Evolutionary conservation across 495 filamentous ascomycete species (phyloP), one percentile per base, ranked within the genome.

Genomic region (Tuber microsphaerosporum): DNA sequence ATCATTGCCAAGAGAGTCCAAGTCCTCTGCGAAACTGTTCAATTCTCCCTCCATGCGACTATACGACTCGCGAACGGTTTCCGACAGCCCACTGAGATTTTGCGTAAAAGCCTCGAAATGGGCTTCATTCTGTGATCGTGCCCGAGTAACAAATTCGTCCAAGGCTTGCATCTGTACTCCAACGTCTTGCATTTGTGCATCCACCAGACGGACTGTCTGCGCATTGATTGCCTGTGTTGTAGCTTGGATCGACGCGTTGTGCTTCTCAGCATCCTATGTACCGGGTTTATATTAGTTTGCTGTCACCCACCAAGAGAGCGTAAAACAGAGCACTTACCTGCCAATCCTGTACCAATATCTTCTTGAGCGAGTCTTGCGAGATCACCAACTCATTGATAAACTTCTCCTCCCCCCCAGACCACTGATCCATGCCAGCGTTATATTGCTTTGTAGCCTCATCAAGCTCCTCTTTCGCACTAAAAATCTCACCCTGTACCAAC

Each of bases 191-290:
- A 97, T 91, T 83, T 98, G 96, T 41, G 90, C 91, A 81, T 94
- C 92, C 16, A 97, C 94, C 79, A 97, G 95, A 1, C 90, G 90
- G 31, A 97, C 89, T 0, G 94, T 97, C 84, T 97, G 91, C n/a
- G 92, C 91, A 76, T 98, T 93, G 16, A 98, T 93, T 0, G 93
- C 92, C 73, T 92, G 91, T 1, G 94, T 96, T 0, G 92, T 90
- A 2, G 87, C 87, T 76, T 93, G 91, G 76, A 98, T 93, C 4
- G 92, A 90, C 1, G 84, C 88, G 77, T 92, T 94, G 79, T 93
- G 91, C 77, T 91, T 88, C 76, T 94, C 92, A 41, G 94, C 93
- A 19, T 84, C 82, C 92, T 95, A 70, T 20, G 78, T 34, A 37
- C 31, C 14, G 74, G 7, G 73, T 84, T 81, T 85, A 84, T 78